Conservation (phyloP, 1,284 basidiomycete species). For the Sphagnurus paluster region DNA sequence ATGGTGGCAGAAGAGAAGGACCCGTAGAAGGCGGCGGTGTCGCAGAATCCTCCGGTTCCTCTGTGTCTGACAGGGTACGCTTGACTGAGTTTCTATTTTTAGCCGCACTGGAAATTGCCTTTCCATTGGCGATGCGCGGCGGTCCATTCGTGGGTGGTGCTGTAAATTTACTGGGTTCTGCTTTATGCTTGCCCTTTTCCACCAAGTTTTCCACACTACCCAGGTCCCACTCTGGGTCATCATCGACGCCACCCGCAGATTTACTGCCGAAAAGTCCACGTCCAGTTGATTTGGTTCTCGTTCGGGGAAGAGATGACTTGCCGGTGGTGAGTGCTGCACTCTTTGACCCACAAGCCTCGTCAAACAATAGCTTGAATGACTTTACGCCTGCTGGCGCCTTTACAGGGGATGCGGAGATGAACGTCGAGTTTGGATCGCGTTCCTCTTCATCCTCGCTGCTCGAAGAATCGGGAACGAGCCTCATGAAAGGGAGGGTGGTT, state of each 20-base stretch:
- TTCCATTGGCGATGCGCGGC: background rate
- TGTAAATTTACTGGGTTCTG: constrained; percentile 12
- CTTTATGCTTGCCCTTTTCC: constrained; percentile 5
- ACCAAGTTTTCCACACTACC: background rate
- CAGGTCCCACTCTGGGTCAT: constrained; percentile 12
- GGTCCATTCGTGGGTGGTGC: constrained; percentile 3
- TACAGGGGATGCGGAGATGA: constrained; percentile 68
- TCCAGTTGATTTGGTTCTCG: constrained; percentile 7
- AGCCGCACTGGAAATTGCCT: background rate
- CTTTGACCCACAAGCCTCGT: constrained; percentile 42
- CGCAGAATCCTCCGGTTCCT: constrained; percentile 14
- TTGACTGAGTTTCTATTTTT: constrained; percentile 22
- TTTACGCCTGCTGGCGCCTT: constrained; percentile 56
- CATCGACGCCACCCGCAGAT: constrained; percentile 11
- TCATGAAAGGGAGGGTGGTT: constrained; percentile 30
- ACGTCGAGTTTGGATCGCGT: constrained; percentile 44
- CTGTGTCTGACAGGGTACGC: constrained; percentile 29
- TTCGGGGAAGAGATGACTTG: constrained; percentile 11
- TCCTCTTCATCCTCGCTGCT: constrained; percentile 39
- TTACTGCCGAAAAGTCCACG: constrained; percentile 15
- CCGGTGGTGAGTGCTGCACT: constrained; percentile 4
- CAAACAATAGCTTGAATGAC: constrained; percentile 67
- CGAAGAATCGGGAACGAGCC: constrained; percentile 20
- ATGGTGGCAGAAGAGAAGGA: constrained; percentile 54
- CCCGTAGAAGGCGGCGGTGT: constrained; percentile 1